Base-by-base conservation (phyloP, 2,329 filamentous ascomycete species). In the Penicillium sp. region DNA sequence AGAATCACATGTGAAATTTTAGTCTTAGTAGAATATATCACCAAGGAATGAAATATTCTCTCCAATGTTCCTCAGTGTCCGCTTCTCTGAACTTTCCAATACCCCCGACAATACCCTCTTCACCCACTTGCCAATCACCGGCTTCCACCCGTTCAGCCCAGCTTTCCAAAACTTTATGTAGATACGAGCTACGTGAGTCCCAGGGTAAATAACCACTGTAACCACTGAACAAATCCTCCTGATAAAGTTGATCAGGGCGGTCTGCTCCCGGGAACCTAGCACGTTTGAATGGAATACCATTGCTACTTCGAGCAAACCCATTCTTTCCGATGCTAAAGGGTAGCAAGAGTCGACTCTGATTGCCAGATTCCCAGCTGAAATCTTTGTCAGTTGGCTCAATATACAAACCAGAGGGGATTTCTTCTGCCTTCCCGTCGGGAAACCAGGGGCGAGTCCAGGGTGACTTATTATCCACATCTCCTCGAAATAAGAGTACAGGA, bases 31-130 rank as follows among this genome's bases (percentile, higher is more conserved):
- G n/a, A n/a, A n/a, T n/a, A n/a, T n/a, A n/a, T 39, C 18, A 39
- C 36, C 18, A 40, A 21, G 54, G 42, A 31, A 59, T 61, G 33
- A 52, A 48, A 55, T 61, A 61, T 53, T 59, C 48, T 48, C 28
- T 16, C 59, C 56, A 61, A 28, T 33, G 36, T 11, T 55, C 47
- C 13, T n/a, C 4, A 19, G 45, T 16, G 33, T 67, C 63, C 31
- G 69, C 67, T 34, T 71, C 52, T 36, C 55, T 58, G 28, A 67
- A 70, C 39, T 67, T 69, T 8, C 67, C 61, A 61, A 70, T 67
- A n/a, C 23, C 57, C 23, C 65, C 68, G 34, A 68, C 57, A 26
- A 70, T 60, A 18, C 68, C 66, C 0, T 66, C 26, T 24, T 48
- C 11, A 10, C 64, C 63, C 48, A 70, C 62, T 51, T 56, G 29